Base-by-base conservation (phyloP, 148 eudicot species). In the Heliamphora exappendiculata region DNA sequence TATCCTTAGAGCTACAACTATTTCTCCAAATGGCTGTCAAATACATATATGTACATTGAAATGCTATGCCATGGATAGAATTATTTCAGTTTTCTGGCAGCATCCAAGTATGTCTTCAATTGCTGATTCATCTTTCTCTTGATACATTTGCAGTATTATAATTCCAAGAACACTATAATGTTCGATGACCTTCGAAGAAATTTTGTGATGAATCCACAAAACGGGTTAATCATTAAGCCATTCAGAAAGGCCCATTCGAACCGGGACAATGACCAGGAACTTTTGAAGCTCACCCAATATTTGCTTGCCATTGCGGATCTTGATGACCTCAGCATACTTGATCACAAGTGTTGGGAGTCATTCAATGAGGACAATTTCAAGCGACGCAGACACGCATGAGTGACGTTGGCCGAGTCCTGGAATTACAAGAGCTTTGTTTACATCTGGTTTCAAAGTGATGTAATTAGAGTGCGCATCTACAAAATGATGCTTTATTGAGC, bases 171-270 rank as follows among this genome's bases (percentile, higher is more conserved):
- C 87, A 95, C 98, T 10, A 95, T 95, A 76, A 95, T 95, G 98
- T 95, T 95, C 70, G 98, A 92, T 69, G 98, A 95, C 83, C 85
- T 95, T 60, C 78, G 90, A 70, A 87, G 98, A 77, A 95, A 92
- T 68, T 95, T 92, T 54, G 97, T 92, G 80, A 95, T 95, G 98
- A 95, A 95, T 81, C 98, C 98, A 24, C 97, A 88, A 80, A 95
- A 95, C 41, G 98, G 98, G 50, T 79, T 95, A 86, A 78, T 87
- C 0, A 95, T 95, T 70, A 91, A 81, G 78, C 98, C 98, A 7
- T 95, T 95, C 86, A 89, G 89, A 82, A 92, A 89, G 88, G 97
- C 97, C 45, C 98, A 91, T 80, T 81, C 88, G 34, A 95, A 88
- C 49, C 87, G 98, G 29, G 84, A 79, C 45, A 89, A 75, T 75